Evolutionary conservation across 176 grass and related monocot species (phyloP), one percentile per base, ranked within the genome.

Genomic region (Poa annua): DNA sequence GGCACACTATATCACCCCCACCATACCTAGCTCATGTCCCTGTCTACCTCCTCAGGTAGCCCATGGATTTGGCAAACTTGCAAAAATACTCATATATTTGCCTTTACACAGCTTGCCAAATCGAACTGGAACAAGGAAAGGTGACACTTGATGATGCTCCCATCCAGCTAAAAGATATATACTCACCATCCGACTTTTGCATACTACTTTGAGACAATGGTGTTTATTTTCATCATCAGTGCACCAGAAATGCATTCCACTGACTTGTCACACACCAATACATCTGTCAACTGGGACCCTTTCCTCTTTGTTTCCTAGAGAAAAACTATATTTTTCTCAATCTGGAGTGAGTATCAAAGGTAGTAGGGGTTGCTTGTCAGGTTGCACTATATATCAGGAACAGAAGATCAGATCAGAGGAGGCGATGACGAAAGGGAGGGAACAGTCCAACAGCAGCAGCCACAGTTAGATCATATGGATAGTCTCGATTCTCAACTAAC

Each of bases 161-260:
- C 70, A 32, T 48, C 4, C 70, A 19, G 44, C 70, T 49, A 73
- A 50, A 73, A 35, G 2, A 79, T 11, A 79, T 7, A 11, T 20
- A 11, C 21, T 78, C 13, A 80, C 33, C 24, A 49, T 0, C 45
- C 50, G 60, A 50, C 77, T 35, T 50, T 50, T 66, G 13, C 74
- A 38, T 76, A 17, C 71, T 52, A 3, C 26, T 53, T 64, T n/a
- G 13, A 59, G 52, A 6, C 44, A 19, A 24, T 74, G 45, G 22
- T 32, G 24, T 17, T 67, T 17, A 11, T 67, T 26, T 33, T 5
- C 33, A 35, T 65, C 64, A 48, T 72, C 69, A 49, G 70, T 32
- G 70, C 70, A 49, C 70, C 70, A 74, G 71, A 52, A 74, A 52
- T 74, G 71, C 71, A 74, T 74, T 33, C 71, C 69, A 72, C 69